phyloP scores from a whole-genome alignment of 148 eudicot genomes.

The Silene uniflora region DNA sequence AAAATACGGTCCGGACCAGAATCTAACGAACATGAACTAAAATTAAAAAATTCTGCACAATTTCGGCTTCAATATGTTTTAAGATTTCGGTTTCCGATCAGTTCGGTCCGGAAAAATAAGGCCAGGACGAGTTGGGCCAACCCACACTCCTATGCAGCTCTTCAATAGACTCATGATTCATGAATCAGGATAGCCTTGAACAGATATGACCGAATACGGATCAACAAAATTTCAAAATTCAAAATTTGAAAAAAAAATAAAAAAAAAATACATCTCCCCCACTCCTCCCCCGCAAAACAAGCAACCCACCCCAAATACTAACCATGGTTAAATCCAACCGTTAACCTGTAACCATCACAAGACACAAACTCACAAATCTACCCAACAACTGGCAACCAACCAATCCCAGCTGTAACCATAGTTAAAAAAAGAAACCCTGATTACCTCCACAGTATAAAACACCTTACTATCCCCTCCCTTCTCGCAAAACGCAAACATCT shows the following conservation, averaged over 20 bases:
- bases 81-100: no score
- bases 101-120: no score
- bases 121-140: no score
- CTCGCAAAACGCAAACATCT: not conserved
- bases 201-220: no score
- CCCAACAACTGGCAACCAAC: not conserved
- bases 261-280: not conserved
- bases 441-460: not conserved
- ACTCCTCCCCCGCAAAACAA: slow-evolving; percentile 14
- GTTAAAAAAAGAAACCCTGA: slow-evolving; percentile 13
- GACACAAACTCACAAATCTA: no score
- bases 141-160: no score
- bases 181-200: no score
- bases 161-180: no score
- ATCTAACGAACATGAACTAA: no score
- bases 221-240: slow-evolving; percentile 14
- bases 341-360: not conserved
- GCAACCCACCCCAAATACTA: not conserved
- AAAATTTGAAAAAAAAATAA: slow-evolving; percentile 9
- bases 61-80: no score
- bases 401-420: slow-evolving; percentile 12
- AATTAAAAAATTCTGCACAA: no score
- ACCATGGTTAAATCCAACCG: slow-evolving; percentile 18
- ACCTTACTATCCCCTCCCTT: not conserved
- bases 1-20: no score